Evolutionary conservation across 768 basidiomycete genomes (phyloP), one percentile per base, ranked within the genome.

Genomic region (Lactarius sp.): DNA sequence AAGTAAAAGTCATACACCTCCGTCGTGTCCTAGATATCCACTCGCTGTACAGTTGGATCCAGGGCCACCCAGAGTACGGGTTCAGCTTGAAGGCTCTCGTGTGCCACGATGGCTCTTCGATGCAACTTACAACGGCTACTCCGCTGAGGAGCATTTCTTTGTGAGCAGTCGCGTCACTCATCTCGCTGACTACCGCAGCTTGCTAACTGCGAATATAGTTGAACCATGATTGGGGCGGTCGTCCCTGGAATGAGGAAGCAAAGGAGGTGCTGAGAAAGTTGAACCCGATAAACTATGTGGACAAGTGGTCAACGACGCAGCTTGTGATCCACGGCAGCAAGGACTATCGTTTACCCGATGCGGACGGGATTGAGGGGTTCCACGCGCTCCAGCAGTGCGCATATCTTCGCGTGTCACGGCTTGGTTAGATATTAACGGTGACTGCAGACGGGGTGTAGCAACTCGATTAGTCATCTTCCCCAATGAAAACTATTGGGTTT

Each of bases 41-140:
- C 60, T 14, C 18, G 36, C 53, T 56, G 2, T 46, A 64, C 55
- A 96, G 94, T 73, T 97, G 93, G 92, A 94, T 97, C 59, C 91
- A 96, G 75, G 92, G 94, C 0, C 92, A 97, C 71, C 90, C 91
- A 10, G 93, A 96, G 69, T 92, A 80, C 66, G 86, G 82, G 3
- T 93, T 94, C 71, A 82, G 83, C 22, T 97, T 98, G 80, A 97
- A 95, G 77, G 92, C 93, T 4, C 79, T 98, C 49, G 83, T 95
- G 13, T 88, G 86, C 69, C 96, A 98, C 70, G 96, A 99, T 71
- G 96, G 96, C 9, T 94, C 72, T 94, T 94, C 68, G 90, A 92
- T 69, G 79, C 87, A 4, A 79, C 74, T 8, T 89, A 90, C 74
- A 88, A 87, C 52, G 92, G 88, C 18, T 94, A 86, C 71, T 83